These are phyloP conservation scores for Ajuga reptans DNA, from an alignment of 305 asterid species.

Conservation along the genomic window DNA sequence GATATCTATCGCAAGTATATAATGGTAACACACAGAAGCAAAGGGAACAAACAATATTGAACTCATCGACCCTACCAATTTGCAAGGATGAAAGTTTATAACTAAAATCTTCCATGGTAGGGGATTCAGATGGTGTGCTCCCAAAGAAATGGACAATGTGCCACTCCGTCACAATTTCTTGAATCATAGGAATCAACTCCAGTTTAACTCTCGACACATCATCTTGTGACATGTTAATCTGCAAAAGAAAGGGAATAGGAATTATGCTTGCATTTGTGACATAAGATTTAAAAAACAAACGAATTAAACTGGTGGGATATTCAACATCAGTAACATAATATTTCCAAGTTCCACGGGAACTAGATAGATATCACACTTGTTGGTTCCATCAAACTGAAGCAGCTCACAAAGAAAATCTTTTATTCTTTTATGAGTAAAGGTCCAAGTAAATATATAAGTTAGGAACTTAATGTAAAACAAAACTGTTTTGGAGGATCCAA, in stretches of 20 bases:
- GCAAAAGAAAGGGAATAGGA: slow-evolving; percentile 29
- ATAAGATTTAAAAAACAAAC: no score
- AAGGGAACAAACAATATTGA: slow-evolving; percentile 1
- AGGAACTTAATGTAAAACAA: neutral
- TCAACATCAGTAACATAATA: neutral
- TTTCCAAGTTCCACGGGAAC: neutral
- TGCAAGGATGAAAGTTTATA: slow-evolving; percentile 82
- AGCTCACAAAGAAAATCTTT: neutral
- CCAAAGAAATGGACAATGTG: slow-evolving; percentile 77
- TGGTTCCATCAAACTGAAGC: neutral
- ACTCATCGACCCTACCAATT: slow-evolving; percentile 49
- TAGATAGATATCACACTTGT: neutral
- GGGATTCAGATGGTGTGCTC: slow-evolving; percentile 75
- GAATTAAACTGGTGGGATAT: neutral
- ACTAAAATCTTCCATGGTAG: slow-evolving; percentile 79
- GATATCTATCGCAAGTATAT: slow-evolving; percentile 11
- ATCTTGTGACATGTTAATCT: slow-evolving; percentile 69
- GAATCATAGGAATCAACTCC: slow-evolving; percentile 79
- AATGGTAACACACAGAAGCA: neutral
- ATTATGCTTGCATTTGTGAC: no score
- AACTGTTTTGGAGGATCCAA: neutral
- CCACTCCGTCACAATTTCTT: slow-evolving; percentile 82
- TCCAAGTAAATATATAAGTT: neutral
- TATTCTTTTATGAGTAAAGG: neutral
- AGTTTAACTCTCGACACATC: slow-evolving; percentile 70